Evolutionary conservation across 768 basidiomycete species (phyloP).

Genomic region (Coprinopsis sp.): DNA sequence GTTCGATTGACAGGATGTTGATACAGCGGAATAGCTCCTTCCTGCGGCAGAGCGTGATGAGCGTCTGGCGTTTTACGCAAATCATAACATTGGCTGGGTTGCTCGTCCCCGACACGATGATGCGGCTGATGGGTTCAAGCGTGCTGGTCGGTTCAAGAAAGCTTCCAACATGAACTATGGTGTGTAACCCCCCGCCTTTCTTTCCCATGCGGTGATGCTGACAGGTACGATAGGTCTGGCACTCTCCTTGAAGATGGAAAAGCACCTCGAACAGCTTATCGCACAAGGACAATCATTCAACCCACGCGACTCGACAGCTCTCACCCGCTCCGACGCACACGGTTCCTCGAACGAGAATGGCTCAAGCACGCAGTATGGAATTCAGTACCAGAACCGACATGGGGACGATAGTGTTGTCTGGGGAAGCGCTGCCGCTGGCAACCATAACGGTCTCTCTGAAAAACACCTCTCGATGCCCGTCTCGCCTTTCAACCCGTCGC

Average conservation of each 20-base stretch:
- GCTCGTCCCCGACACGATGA: conserved; percentile 67
- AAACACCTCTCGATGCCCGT: background rate
- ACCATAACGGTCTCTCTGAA: background rate
- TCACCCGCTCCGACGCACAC: background rate
- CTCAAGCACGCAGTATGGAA: conserved; percentile 41
- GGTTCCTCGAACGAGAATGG: conserved; percentile 5
- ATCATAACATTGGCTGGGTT: conserved; percentile 72
- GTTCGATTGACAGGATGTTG: background rate
- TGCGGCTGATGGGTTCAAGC: conserved; percentile 51
- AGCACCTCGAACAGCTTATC: conserved; percentile 43
- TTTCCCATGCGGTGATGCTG: background rate
- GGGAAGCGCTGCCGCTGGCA: conserved; percentile 13
- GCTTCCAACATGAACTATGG: conserved; percentile 91
- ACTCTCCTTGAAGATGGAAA: conserved; percentile 58
- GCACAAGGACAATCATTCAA: conserved; percentile 17
- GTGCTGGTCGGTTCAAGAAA: conserved; percentile 89
- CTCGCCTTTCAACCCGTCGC: conserved; percentile 13
- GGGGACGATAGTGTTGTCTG: conserved; percentile 48
- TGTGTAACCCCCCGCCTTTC: conserved; percentile 5
- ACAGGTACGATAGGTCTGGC: conserved; percentile 34
- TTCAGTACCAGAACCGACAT: conserved; percentile 60
- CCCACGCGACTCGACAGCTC: background rate
- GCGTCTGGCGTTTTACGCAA: conserved; percentile 66
- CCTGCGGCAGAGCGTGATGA: conserved; percentile 53
- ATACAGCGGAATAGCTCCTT: conserved; percentile 38